Conservation (phyloP, 768 basidiomycete genomes). For the Lactifluus rugatus region DNA sequence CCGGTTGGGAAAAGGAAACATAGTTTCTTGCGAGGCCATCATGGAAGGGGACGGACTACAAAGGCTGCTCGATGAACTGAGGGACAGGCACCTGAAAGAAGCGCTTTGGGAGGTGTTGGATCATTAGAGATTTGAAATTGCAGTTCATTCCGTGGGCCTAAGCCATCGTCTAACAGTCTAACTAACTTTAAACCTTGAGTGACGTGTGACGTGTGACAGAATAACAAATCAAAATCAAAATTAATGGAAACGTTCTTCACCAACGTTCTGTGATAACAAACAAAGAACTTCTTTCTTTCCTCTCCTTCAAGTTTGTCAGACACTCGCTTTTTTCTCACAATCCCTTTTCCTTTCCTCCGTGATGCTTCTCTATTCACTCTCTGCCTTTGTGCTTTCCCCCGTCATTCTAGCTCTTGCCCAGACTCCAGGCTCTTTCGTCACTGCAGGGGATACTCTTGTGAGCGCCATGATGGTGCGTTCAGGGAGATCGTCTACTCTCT, state of each 20-base stretch:
- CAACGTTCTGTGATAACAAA: too few relatives aligned
- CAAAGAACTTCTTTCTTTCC: too few relatives aligned
- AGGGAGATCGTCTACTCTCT: neutral
- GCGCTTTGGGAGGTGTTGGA: constrained; percentile 7
- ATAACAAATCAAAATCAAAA: too few relatives aligned
- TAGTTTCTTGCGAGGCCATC: constrained; percentile 17
- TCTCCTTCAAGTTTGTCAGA: too few relatives aligned
- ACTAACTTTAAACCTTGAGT: too few relatives aligned
- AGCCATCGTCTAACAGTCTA: too few relatives aligned
- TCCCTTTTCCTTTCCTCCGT: neutral
- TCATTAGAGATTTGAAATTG: too few relatives aligned
- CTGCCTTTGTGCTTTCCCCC: constrained; percentile 38
- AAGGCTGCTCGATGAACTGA: constrained; percentile 6
- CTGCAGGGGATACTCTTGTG: constrained; percentile 34
- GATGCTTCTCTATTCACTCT: constrained; percentile 27
- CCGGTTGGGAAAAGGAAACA: constrained; percentile 17
- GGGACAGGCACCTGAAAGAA: constrained; percentile 9
- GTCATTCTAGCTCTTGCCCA: constrained; percentile 22
- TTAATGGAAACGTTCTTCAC: too few relatives aligned
- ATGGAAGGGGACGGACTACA: constrained; percentile 16
- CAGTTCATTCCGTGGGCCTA: too few relatives aligned
- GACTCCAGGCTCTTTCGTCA: constrained; percentile 25
- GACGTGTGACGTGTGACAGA: too few relatives aligned
- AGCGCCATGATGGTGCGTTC: constrained; percentile 45
- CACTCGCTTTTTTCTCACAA: neutral